These are phyloP conservation scores for Onygenales sp. DNA, from an alignment of 2,329 filamentous ascomycete genomes.

Conservation along the genomic window DNA sequence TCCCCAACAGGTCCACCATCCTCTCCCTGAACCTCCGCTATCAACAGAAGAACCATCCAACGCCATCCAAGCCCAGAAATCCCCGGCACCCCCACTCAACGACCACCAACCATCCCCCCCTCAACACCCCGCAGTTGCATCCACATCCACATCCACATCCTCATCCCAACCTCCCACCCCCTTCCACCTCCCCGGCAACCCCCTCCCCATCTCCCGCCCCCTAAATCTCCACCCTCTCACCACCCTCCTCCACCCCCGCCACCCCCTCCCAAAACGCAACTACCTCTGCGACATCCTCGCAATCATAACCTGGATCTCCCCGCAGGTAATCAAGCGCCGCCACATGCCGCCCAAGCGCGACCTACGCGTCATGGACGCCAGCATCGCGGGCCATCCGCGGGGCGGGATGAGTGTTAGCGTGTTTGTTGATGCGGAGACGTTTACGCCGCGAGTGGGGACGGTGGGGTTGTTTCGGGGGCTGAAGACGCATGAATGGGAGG, in stretches of 20 bases:
- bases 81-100: background rate
- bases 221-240: conserved; percentile 11
- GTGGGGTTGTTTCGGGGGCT: conserved; percentile 18
- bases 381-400: conserved; percentile 7
- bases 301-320: conserved; percentile 18
- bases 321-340: conserved; percentile 14
- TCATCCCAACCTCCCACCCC: background rate
- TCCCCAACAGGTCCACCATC: background rate
- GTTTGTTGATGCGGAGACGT: conserved; percentile 19
- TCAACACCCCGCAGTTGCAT: background rate
- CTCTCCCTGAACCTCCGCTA: too few species aligned
- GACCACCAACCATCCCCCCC: background rate
- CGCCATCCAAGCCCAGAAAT: background rate
- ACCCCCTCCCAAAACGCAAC: conserved; percentile 14
- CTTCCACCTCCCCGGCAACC: background rate
- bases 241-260: conserved; percentile 10
- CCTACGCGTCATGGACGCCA: conserved; percentile 19
- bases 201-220: background rate
- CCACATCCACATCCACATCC: background rate
- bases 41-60: background rate
- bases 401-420: conserved; percentile 15
- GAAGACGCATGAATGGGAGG: conserved; percentile 20
- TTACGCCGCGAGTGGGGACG: conserved; percentile 18
- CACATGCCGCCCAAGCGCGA: conserved; percentile 21
- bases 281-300: conserved; percentile 18